phyloP scores from a whole-genome alignment of 257 asterid genomes.

The Nyctanthes arbortristis region DNA sequence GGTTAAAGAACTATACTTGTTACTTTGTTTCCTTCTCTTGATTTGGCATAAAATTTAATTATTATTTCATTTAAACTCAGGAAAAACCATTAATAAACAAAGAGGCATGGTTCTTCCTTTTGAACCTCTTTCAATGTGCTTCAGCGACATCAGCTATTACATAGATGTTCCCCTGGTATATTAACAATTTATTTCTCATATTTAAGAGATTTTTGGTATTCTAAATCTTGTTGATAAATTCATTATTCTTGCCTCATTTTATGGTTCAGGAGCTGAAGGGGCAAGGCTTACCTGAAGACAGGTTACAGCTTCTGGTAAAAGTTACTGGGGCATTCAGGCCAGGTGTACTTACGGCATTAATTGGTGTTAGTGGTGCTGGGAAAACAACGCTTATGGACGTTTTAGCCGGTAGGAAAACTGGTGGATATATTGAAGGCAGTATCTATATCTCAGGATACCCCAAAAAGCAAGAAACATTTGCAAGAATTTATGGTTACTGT shows the following conservation, averaged over 20 bases:
- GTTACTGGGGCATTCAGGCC: constrained; percentile 84
- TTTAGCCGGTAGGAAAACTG: constrained; percentile 91
- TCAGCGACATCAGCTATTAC: constrained; percentile 70
- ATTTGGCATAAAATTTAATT: constrained; percentile 17
- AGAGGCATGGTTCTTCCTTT: constrained; percentile 94
- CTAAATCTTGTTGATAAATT: constrained; percentile 12
- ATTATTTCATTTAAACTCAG: constrained; percentile 37
- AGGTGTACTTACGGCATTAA: constrained; percentile 85
- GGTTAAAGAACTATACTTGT: constrained; percentile 17
- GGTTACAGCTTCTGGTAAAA: constrained; percentile 64
- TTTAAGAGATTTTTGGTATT: background rate
- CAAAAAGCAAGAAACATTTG: constrained; percentile 88
- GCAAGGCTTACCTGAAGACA: constrained; percentile 59
- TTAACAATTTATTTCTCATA: constrained; percentile 2
- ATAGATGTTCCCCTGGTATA: constrained; percentile 89
- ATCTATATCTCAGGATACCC: constrained; percentile 76
- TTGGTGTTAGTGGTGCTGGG: constrained; percentile 98
- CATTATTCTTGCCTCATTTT: constrained; percentile 7
- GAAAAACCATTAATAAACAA: constrained; percentile 39
- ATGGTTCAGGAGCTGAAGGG: constrained; percentile 73
- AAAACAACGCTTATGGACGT: constrained; percentile 97
- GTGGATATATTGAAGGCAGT: constrained; percentile 74
- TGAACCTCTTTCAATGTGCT: constrained; percentile 79
- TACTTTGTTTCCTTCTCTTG: constrained; percentile 10
- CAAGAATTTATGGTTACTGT: constrained; percentile 87